Percentiles rank a stretch among this genome's conserved stretches.
phyloP scores from a whole-genome alignment of 495 filamentous ascomycete genomes.

The Hypoxylon perforatum region DNA sequence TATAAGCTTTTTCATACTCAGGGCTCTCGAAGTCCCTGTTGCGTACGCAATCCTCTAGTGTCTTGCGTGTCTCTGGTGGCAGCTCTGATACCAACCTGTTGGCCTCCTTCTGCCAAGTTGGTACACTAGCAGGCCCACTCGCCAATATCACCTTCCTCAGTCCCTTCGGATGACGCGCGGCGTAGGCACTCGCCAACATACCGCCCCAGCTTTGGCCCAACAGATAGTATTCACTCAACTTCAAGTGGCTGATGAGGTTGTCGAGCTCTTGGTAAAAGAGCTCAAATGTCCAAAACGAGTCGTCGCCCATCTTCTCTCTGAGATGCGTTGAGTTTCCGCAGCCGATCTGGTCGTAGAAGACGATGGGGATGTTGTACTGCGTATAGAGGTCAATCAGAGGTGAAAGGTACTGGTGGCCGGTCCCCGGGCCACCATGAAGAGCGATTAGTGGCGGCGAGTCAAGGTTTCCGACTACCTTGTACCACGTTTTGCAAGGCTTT shows the following conservation, averaged over 20 bases:
- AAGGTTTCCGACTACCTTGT: constrained; percentile 35
- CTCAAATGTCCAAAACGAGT: constrained; percentile 57
- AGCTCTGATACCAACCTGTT: constrained; percentile 24
- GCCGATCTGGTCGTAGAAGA: constrained; percentile 65
- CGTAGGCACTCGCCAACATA: constrained; percentile 53
- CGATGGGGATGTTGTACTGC: constrained; percentile 46
- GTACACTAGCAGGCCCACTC: constrained; percentile 33
- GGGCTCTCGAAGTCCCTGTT: constrained; percentile 44
- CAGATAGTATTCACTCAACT: constrained; percentile 48
- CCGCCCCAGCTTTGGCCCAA: constrained; percentile 64
- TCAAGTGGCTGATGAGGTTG: constrained; percentile 55
- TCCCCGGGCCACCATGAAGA: constrained; percentile 60
- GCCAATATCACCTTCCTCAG: constrained; percentile 35
- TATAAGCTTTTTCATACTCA: constrained; percentile 54
- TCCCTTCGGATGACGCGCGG: constrained; percentile 36
- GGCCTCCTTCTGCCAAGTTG: constrained; percentile 28
- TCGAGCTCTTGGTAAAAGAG: constrained; percentile 62
- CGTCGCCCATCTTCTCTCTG: constrained; percentile 51
- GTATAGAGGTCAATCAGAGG: not conserved
- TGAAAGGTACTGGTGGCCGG: constrained; percentile 48
- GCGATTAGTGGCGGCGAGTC: constrained; percentile 46
- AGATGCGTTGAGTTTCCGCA: constrained; percentile 59
- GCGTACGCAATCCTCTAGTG: constrained; percentile 34
- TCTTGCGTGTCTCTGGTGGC: constrained; percentile 19
- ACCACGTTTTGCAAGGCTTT: constrained; percentile 55